Conservation (phyloP, 768 basidiomycete genomes). For the Tephrocybe sp. region DNA sequence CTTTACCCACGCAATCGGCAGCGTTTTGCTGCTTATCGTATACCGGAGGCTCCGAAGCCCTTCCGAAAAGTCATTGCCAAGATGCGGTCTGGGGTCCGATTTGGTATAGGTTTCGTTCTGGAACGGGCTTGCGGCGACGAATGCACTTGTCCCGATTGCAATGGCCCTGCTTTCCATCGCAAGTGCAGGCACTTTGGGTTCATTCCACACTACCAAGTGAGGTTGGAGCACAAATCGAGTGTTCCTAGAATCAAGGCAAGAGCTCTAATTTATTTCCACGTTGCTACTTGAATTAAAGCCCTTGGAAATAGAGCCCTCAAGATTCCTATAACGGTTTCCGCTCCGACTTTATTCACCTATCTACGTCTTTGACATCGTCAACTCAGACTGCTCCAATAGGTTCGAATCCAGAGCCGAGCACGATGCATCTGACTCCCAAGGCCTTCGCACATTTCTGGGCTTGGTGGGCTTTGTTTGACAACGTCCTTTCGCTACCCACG, state of each 20-base stretch:
- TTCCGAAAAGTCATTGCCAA: slow-evolving; percentile 80
- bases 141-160: slow-evolving; percentile 51
- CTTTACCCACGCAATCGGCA: slow-evolving; percentile 18
- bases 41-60: slow-evolving; percentile 22
- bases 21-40: slow-evolving; percentile 13
- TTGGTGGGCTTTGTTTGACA: slow-evolving; percentile 88
- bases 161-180: slow-evolving; percentile 65
- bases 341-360: slow-evolving; percentile 92
- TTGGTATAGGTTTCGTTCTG: slow-evolving; percentile 79
- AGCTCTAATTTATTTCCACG: background rate
- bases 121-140: slow-evolving; percentile 78
- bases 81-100: slow-evolving; percentile 78
- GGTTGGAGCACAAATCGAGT: slow-evolving; percentile 46
- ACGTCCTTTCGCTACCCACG: slow-evolving; percentile 74
- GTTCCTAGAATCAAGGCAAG: slow-evolving; percentile 45
- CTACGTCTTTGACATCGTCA: slow-evolving; percentile 77
- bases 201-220: slow-evolving; percentile 75
- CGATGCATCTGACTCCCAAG: slow-evolving; percentile 82
- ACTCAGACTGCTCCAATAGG: slow-evolving; percentile 26
- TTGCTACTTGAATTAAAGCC: background rate
- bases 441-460: slow-evolving; percentile 87
- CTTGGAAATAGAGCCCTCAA: slow-evolving; percentile 31
- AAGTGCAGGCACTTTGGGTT: slow-evolving; percentile 80
- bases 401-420: slow-evolving; percentile 45
- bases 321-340: slow-evolving; percentile 90